Percentiles rank a stretch among this genome's conserved stretches.
These are phyloP conservation scores for Tuctoria greenei DNA, from an alignment of 176 grass and related monocot species.

Conservation along the genomic window DNA sequence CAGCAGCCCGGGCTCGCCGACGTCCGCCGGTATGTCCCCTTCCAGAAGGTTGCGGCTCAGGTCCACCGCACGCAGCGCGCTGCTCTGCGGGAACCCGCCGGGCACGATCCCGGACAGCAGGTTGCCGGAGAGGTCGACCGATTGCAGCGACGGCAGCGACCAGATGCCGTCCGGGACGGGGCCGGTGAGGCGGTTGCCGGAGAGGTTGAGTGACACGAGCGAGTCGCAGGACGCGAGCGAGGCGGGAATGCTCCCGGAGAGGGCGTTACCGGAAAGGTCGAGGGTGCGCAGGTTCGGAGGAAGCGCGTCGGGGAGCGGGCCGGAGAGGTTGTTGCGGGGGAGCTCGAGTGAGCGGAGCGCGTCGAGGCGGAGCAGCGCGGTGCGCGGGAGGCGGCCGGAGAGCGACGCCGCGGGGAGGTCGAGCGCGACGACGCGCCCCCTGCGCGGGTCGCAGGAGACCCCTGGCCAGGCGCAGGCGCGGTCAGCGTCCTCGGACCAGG, in stretches of 20 bases:
- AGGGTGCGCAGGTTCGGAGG: conserved; percentile 42
- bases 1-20: conserved; percentile 53
- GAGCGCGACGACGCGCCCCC: conserved; percentile 49
- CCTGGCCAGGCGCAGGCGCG: conserved; percentile 62
- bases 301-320: conserved; percentile 41
- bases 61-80: conserved; percentile 46
- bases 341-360: conserved; percentile 57
- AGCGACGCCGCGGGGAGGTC: conserved; percentile 45
- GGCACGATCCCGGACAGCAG: conserved; percentile 49
- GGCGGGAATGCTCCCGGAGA: conserved; percentile 48
- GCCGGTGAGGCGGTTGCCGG: conserved; percentile 56
- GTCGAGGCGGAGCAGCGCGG: conserved; percentile 62
- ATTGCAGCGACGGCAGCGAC: conserved; percentile 52
- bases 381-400: conserved; percentile 63
- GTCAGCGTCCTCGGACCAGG: conserved; percentile 82
- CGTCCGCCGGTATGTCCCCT: conserved; percentile 62
- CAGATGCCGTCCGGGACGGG: conserved; percentile 54
- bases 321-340: conserved; percentile 60
- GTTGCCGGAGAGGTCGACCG: conserved; percentile 76
- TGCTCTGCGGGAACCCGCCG: conserved; percentile 47
- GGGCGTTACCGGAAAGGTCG: conserved; percentile 60
- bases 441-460: conserved; percentile 48
- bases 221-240: conserved; percentile 45
- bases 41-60: conserved; percentile 57
- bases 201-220: conserved; percentile 64